Evolutionary conservation across 306 rosid genomes (phyloP).

Genomic region (Casuarina cunninghamiana): DNA sequence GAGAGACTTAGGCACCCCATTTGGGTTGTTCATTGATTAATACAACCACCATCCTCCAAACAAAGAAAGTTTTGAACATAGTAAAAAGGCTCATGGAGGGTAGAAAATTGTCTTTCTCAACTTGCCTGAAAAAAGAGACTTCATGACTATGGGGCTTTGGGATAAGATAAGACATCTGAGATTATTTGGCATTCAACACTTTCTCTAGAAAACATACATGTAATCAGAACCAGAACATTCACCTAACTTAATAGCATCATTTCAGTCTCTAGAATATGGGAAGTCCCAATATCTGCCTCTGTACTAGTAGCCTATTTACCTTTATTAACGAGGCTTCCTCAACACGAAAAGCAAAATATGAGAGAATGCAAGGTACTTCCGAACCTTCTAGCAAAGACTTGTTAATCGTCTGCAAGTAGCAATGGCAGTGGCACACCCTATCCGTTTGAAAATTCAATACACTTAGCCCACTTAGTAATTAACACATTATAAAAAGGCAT

Average conservation of each 20-base stretch:
- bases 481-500: not conserved
- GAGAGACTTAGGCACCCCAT: not conserved
- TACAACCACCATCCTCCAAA: not conserved
- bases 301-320: no score
- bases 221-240: not conserved
- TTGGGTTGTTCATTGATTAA: not conserved
- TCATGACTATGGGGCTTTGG: not conserved
- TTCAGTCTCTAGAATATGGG: no score
- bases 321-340: not conserved
- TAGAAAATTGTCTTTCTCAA: not conserved
- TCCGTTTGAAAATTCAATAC: not conserved
- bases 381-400: not conserved
- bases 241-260: no score
- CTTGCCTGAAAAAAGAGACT: not conserved
- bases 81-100: not conserved
- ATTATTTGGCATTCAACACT: not conserved
- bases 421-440: not conserved
- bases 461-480: no score
- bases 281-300: no score
- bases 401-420: no score
- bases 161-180: not conserved
- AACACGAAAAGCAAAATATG: not conserved
- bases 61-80: not conserved
- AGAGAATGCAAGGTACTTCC: not conserved
- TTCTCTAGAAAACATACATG: not conserved